Conservation (phyloP, 768 basidiomycete genomes). For the Termitomyces sp. region DNA sequence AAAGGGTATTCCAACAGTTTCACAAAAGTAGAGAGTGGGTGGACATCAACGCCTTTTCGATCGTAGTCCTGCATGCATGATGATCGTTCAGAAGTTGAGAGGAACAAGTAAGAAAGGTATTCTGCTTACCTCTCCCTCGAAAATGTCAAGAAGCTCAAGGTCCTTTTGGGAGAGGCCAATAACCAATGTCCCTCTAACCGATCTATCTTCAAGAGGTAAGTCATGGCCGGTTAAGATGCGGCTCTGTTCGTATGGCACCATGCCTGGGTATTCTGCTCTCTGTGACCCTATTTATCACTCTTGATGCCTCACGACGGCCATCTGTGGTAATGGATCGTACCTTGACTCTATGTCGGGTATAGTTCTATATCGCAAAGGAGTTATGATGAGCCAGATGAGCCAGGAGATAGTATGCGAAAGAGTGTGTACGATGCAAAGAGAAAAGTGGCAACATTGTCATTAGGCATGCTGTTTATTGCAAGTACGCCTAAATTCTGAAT, state of each 20-base stretch:
- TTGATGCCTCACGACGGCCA: background rate
- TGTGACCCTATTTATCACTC: slow-evolving; percentile 18
- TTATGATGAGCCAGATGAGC: background rate
- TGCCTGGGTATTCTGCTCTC: slow-evolving; percentile 80
- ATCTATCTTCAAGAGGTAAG: slow-evolving; percentile 57
- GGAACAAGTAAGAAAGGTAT: too few species aligned
- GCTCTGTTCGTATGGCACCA: slow-evolving; percentile 58
- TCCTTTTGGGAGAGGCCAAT: slow-evolving; percentile 65
- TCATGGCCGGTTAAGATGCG: slow-evolving; percentile 43
- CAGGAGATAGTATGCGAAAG: slow-evolving; percentile 26
- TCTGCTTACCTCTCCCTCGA: slow-evolving; percentile 71
- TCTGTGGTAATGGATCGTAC: slow-evolving; percentile 28
- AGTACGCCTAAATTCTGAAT: slow-evolving; percentile 37
- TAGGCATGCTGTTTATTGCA: slow-evolving; percentile 83
- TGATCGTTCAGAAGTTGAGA: background rate
- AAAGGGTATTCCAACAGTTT: slow-evolving; percentile 29
- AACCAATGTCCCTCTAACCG: slow-evolving; percentile 79
- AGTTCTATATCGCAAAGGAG: slow-evolving; percentile 41
- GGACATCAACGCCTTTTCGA: slow-evolving; percentile 48
- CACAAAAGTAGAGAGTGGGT: slow-evolving; percentile 47
- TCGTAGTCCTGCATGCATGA: slow-evolving; percentile 62
- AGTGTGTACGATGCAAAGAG: slow-evolving; percentile 74
- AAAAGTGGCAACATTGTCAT: slow-evolving; percentile 66
- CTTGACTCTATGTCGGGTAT: slow-evolving; percentile 79
- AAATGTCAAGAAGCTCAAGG: slow-evolving; percentile 66